Conservation (phyloP, 164 flowering plant species). For the Cinnamomum chago region DNA sequence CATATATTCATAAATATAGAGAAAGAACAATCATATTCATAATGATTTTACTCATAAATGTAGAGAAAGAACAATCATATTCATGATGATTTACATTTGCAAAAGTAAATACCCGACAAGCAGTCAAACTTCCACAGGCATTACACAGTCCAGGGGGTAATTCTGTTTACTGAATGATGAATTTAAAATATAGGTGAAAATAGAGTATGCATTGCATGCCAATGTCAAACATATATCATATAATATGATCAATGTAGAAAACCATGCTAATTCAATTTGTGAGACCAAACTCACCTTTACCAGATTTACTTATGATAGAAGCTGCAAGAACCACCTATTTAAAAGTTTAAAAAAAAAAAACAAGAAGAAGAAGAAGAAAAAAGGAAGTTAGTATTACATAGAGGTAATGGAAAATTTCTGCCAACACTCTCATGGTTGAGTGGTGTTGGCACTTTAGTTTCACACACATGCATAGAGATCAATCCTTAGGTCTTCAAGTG, state of each 20-base stretch:
- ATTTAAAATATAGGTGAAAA: background rate
- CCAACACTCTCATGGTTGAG: background rate
- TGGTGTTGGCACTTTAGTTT: too few relatives aligned
- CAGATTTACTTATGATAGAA: constrained; percentile 42
- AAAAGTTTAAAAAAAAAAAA: background rate
- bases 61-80: too few relatives aligned
- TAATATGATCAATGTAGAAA: background rate
- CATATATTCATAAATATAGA: too few relatives aligned
- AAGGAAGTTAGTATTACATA: background rate
- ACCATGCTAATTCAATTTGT: background rate
- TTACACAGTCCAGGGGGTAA: too few relatives aligned
- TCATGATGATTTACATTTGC: background rate
- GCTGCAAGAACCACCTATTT: constrained; percentile 51
- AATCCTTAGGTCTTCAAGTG: too few relatives aligned
- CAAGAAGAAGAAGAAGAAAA: too few relatives aligned
- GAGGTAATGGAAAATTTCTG: background rate
- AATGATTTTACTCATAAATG: too few relatives aligned
- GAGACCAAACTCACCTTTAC: constrained; percentile 36
- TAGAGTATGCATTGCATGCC: background rate
- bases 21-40: too few relatives aligned
- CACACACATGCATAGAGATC: too few relatives aligned
- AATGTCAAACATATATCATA: background rate
- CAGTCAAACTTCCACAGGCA: background rate
- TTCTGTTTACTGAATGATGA: background rate
- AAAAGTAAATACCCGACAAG: background rate